Evolutionary conservation across 306 rosid species (phyloP), one percentile per base, ranked within the genome.

Genomic region (Prunus davidiana): DNA sequence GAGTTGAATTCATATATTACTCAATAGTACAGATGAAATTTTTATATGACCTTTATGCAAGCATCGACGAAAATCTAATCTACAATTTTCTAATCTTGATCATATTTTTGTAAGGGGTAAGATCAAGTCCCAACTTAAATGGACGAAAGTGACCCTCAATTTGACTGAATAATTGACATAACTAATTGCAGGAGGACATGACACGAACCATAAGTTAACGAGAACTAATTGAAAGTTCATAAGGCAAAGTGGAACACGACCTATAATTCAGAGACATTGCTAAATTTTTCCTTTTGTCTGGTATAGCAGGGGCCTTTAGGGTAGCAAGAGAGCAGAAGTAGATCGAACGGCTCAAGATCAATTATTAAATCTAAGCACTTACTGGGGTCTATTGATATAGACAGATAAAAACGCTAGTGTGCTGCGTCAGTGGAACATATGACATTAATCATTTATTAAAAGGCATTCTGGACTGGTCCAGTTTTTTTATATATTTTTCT

Each of bases 41-140:
- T 47, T 47, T 45, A 24, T 46, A 49, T 43, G 38, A 46, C 72
- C 13, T 22, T 72, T 71, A 56, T 72, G 76, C 56, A 72, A 56
- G 76, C 76, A 72, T 72, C 83, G 83, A 67, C 57, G 34, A 73
- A 32, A 56, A 55, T 54, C 8, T 32, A 32, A 19, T 54, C 38
- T 56, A 64, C 74, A 56, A 73, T 34, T 65, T 22, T 57, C 28
- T 67, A 7, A 63, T 60, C 54, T 18, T 12, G 38, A 20, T 27
- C 62, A 63, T 12, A 63, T 10, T 62, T 55, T 69, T 68, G 43
- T 7, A 38, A 0, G 43, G 43, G 43, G 43, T 6, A 38, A 38
- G 43, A 38, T 38, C 43, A 38, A 38, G 9, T 38, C 43, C 43
- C 43, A 38, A 38, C 43, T 38, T 38, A 38, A 38, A 38, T 38